Evolutionary conservation across 2,329 filamentous ascomycete genomes (phyloP).

Genomic region (Ceratocystiopsis minuta): DNA sequence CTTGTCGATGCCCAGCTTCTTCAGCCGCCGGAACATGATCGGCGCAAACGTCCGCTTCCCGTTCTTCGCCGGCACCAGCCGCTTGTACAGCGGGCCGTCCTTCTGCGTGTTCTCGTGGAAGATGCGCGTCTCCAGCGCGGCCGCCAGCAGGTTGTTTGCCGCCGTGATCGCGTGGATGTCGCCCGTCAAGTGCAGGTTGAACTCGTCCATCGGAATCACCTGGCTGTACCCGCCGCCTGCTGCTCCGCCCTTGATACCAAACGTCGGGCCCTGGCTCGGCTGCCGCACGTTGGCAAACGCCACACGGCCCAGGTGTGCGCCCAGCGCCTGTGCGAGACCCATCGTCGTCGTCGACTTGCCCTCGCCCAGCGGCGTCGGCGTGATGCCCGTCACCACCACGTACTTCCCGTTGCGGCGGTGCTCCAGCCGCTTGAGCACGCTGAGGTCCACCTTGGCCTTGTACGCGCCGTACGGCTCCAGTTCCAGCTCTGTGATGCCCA

Average conservation of each 20-base stretch:
- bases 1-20: conserved; percentile 93
- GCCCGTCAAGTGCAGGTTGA: conserved; percentile 92
- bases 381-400: conserved; percentile 86
- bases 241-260: conserved; percentile 96
- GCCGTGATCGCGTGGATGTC: conserved; percentile 96
- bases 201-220: conserved; percentile 99
- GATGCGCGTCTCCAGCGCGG: conserved; percentile 92
- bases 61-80: conserved; percentile 78
- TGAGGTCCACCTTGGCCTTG: conserved; percentile 88
- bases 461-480: conserved; percentile 86
- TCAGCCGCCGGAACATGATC: conserved; percentile 80
- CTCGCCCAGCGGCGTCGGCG: conserved; percentile 87
- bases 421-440: conserved; percentile 61
- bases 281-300: conserved; percentile 95
- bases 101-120: conserved; percentile 96
- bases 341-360: conserved; percentile 97
- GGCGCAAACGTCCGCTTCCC: conserved; percentile 74
- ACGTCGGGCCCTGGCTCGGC: conserved; percentile 91
- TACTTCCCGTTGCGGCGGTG: conserved; percentile 84
- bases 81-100: conserved; percentile 69
- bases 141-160: conserved; percentile 90
- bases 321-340: conserved; percentile 81
- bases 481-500: conserved; percentile 77
- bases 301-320: conserved; percentile 70
- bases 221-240: conserved; percentile 96